Conservation (phyloP, 495 filamentous ascomycete species). For the Ramalina intermedia region DNA sequence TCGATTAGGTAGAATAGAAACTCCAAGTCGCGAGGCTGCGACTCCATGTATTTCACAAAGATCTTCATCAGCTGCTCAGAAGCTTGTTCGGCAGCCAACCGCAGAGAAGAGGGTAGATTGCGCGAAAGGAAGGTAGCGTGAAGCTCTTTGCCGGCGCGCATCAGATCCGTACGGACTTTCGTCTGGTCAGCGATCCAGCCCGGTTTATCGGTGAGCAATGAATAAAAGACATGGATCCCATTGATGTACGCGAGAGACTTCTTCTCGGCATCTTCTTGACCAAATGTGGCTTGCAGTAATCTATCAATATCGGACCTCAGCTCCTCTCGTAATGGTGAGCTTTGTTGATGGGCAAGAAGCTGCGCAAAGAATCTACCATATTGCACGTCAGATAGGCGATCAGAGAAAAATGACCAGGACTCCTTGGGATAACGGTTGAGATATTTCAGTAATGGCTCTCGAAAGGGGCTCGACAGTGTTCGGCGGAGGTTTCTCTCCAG, state of each 20-base stretch:
- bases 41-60: slow-evolving; percentile 60
- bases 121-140: slow-evolving; percentile 56
- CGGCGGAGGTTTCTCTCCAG: slow-evolving; percentile 74
- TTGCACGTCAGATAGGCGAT: slow-evolving; percentile 61
- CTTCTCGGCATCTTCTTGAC: slow-evolving; percentile 38
- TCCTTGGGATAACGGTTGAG: slow-evolving; percentile 86
- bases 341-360: slow-evolving; percentile 62
- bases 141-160: slow-evolving; percentile 56
- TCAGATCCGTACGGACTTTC: slow-evolving; percentile 52
- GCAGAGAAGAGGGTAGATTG: slow-evolving; percentile 45
- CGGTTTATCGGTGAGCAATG: slow-evolving; percentile 42
- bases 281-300: slow-evolving; percentile 50
- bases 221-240: slow-evolving; percentile 68
- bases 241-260: slow-evolving; percentile 72
- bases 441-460: slow-evolving; percentile 84
- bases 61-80: slow-evolving; percentile 80
- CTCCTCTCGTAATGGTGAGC: slow-evolving; percentile 56
- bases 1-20: slow-evolving; percentile 81
- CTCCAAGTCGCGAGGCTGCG: slow-evolving; percentile 67
- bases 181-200: slow-evolving; percentile 69
- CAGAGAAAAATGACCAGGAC: slow-evolving; percentile 62
- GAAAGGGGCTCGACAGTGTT: slow-evolving; percentile 87
- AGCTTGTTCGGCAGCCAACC: slow-evolving; percentile 78
- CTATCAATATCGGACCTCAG: slow-evolving; percentile 59
- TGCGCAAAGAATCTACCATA: slow-evolving; percentile 94